Evolutionary conservation across 495 filamentous ascomycete genomes (phyloP).

Genomic region (Daldinia grandis): DNA sequence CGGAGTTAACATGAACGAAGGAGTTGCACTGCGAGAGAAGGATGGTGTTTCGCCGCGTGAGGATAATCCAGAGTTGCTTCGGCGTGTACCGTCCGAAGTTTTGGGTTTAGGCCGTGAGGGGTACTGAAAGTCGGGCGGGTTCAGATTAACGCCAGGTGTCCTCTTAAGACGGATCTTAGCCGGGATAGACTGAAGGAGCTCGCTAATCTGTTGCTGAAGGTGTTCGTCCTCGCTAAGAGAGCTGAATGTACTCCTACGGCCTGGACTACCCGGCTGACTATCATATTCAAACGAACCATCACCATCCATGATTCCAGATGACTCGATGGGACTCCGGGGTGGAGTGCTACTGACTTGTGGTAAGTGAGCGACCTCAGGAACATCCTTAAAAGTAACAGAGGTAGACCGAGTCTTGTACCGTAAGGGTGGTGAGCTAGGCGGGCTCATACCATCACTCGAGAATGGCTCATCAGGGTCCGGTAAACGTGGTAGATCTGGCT

Average conservation of each 20-base stretch:
- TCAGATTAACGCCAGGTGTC: slow-evolving; percentile 57
- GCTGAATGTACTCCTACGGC: slow-evolving; percentile 43
- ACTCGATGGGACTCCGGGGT: slow-evolving; percentile 37
- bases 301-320: slow-evolving; percentile 39
- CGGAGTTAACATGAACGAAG: slow-evolving; percentile 75
- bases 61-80: slow-evolving; percentile 56
- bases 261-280: slow-evolving; percentile 45
- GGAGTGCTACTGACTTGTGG: slow-evolving; percentile 40
- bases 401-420: slow-evolving; percentile 50
- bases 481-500: slow-evolving; percentile 50
- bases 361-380: slow-evolving; percentile 49
- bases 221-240: slow-evolving; percentile 62
- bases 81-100: slow-evolving; percentile 46
- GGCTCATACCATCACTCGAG: slow-evolving; percentile 50
- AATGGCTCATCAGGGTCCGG: slow-evolving; percentile 45
- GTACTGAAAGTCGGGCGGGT: slow-evolving; percentile 57
- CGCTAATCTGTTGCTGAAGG: slow-evolving; percentile 84
- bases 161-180: slow-evolving; percentile 78
- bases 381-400: slow-evolving; percentile 56
- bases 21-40: slow-evolving; percentile 64
- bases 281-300: slow-evolving; percentile 50
- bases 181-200: slow-evolving; percentile 82
- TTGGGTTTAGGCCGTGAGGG: slow-evolving; percentile 50
- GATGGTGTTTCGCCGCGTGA: slow-evolving; percentile 46
- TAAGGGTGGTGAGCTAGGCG: slow-evolving; percentile 55